phyloP scores from a whole-genome alignment of 2,329 filamentous ascomycete genomes.

The Rhinocladiella mackenziei region DNA sequence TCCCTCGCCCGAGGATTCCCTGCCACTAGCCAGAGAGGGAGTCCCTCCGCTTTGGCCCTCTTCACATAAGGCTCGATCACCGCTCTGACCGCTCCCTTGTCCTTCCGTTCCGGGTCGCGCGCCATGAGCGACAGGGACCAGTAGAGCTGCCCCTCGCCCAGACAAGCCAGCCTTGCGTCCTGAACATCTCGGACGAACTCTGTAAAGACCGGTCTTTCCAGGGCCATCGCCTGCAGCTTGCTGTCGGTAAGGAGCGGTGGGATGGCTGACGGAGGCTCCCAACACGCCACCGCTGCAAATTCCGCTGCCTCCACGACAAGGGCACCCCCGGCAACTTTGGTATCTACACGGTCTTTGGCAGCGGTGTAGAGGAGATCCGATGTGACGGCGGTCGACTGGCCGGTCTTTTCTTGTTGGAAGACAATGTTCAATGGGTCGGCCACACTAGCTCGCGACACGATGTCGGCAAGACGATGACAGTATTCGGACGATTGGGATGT shows the following conservation, averaged over 20 bases:
- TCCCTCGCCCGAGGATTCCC: slow-evolving; percentile 22
- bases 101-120: slow-evolving; percentile 18
- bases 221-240: slow-evolving; percentile 7
- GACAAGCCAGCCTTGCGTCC: not conserved
- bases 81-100: slow-evolving; percentile 24
- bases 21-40: slow-evolving; percentile 25
- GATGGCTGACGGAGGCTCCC: slow-evolving; percentile 18
- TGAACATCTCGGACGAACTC: slow-evolving; percentile 15
- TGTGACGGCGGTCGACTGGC: slow-evolving; percentile 5
- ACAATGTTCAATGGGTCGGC: slow-evolving; percentile 16
- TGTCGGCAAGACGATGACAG: slow-evolving; percentile 18
- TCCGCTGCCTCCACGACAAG: slow-evolving; percentile 19
- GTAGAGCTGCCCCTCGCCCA: slow-evolving; percentile 4
- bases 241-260: slow-evolving; percentile 4
- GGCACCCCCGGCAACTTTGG: slow-evolving; percentile 14
- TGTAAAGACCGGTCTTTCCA: slow-evolving; percentile 13
- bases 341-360: slow-evolving; percentile 9
- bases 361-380: slow-evolving; percentile 11
- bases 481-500: slow-evolving; percentile 16
- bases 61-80: slow-evolving; percentile 26
- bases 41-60: slow-evolving; percentile 13
- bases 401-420: slow-evolving; percentile 22
- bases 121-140: slow-evolving; percentile 24
- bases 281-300: slow-evolving; percentile 25
- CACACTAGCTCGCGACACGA: slow-evolving; percentile 16